Conservation (phyloP, 345 rosid species). For the Carallia pectinifolia region DNA sequence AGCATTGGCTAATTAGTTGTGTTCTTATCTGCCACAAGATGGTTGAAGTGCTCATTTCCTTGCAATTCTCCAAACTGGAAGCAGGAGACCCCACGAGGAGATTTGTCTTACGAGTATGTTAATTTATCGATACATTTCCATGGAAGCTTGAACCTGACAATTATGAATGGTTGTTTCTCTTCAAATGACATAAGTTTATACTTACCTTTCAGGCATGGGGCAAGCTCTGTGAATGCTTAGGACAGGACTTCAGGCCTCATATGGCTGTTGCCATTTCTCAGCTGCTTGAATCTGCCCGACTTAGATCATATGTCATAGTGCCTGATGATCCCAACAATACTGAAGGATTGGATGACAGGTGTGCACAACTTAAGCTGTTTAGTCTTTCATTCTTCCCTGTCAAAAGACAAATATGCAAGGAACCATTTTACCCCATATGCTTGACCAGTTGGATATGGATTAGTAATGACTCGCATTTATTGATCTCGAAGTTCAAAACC, state of each 20-base stretch:
- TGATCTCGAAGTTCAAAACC: no score
- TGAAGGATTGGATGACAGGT: conserved; percentile 6
- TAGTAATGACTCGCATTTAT: no score
- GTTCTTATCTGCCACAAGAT: conserved; percentile 1
- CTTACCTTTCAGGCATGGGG: conserved; percentile 19
- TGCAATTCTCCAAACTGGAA: background rate
- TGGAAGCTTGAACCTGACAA: background rate
- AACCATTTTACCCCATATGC: background rate
- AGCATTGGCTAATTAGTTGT: background rate
- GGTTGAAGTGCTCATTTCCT: conserved; percentile 4
- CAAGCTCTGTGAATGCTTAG: conserved; percentile 16
- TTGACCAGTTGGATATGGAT: background rate
- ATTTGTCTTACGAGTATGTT: conserved; percentile 13
- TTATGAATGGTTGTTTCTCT: background rate
- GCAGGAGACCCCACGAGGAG: conserved; percentile 7
- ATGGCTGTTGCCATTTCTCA: conserved; percentile 10
- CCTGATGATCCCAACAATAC: background rate
- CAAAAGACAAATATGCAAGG: background rate
- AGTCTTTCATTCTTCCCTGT: background rate
- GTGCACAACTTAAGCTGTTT: background rate
- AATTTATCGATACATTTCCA: background rate
- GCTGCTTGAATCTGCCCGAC: conserved; percentile 18
- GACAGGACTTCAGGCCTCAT: conserved; percentile 8
- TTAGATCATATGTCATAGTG: background rate
- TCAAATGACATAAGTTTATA: background rate